Base-by-base conservation (phyloP, 768 basidiomycete species). In the Basidioascus undulatus region DNA sequence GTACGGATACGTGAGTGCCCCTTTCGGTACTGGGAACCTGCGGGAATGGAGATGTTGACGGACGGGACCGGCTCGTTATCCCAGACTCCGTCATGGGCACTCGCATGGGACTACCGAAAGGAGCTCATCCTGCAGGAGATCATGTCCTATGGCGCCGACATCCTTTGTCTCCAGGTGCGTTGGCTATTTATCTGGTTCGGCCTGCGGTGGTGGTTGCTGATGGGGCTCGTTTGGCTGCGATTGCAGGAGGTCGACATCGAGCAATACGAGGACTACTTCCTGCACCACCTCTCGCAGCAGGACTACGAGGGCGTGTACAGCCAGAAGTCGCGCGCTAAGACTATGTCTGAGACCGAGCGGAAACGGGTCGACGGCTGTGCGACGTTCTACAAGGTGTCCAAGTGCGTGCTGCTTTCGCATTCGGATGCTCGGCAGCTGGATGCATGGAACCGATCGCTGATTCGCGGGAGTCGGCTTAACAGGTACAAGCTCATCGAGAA, bases 1-100 rank as follows among this genome's bases (percentile, higher is more conserved):
- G 56, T 98, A 96, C 56, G 84, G 83, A 1, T 98, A 98, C 59
- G n/a, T n/a, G n/a, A n/a, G n/a, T n/a, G n/a, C n/a, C n/a, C n/a
- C n/a, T n/a, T n/a, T n/a, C n/a, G n/a, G n/a, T n/a, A n/a, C n/a
- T n/a, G n/a, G n/a, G n/a, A n/a, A n/a, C n/a, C n/a, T n/a, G n/a
- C n/a, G n/a, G n/a, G n/a, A n/a, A n/a, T n/a, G n/a, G n/a, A n/a
- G n/a, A n/a, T n/a, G n/a, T n/a, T n/a, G n/a, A n/a, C n/a, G n/a
- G n/a, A n/a, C n/a, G n/a, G n/a, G n/a, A n/a, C n/a, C n/a, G n/a
- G n/a, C n/a, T n/a, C n/a, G n/a, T n/a, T n/a, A n/a, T n/a, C n/a
- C n/a, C n/a, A n/a, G n/a, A 96, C 92, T 0, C 92, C 92, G 1
- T 67, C 74, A 1, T 96, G 92, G 89, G 92, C 92, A 0, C 64